phyloP scores from a whole-genome alignment of 441 rosid genomes.

The Euphorbia schlechtendalii region DNA sequence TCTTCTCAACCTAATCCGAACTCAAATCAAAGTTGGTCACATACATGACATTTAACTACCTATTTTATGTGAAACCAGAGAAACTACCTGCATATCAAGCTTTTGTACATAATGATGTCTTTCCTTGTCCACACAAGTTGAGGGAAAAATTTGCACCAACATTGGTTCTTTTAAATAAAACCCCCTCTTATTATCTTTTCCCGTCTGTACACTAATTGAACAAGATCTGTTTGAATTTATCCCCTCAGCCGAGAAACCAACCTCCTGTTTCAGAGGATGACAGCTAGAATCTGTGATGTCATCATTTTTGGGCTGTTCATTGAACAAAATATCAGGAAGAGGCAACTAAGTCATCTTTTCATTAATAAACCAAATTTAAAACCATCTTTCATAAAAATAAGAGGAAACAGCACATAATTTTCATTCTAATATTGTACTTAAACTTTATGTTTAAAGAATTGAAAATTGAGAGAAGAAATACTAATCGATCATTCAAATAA shows the following conservation, averaged over 20 bases:
- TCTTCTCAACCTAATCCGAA: no score
- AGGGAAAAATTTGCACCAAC: conserved; percentile 15
- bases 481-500: background rate
- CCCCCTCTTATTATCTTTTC: conserved; percentile 12
- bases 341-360: conserved; percentile 13
- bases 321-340: conserved; percentile 15
- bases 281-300: conserved; percentile 12
- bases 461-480: background rate
- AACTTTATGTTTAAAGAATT: background rate
- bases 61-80: conserved; percentile 1
- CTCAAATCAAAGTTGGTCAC: no score
- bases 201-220: conserved; percentile 5
- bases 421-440: background rate
- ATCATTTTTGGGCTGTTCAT: conserved; percentile 24
- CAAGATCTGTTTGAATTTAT: conserved; percentile 9
- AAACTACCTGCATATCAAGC: conserved; percentile 27
- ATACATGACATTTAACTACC: background rate
- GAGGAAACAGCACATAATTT: background rate
- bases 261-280: conserved; percentile 16
- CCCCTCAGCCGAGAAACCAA: conserved; percentile 23
- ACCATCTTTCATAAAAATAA: background rate
- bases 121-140: conserved; percentile 20
- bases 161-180: conserved; percentile 14
- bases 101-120: conserved; percentile 17
- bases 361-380: background rate